Conservation (phyloP, 257 asterid genomes). For the Coffea eugenioides region DNA sequence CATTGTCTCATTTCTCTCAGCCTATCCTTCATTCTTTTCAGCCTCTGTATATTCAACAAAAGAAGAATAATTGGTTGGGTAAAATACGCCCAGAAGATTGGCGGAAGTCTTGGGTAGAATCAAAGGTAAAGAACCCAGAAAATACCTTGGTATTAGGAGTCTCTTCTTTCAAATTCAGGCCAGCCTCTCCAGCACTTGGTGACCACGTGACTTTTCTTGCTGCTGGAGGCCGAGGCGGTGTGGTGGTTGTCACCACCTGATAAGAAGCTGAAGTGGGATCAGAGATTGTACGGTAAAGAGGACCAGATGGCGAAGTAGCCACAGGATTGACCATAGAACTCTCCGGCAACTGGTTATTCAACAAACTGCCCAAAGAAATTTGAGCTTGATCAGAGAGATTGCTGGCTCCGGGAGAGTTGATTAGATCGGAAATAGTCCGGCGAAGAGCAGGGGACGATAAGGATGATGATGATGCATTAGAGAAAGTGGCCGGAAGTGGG, state of each 20-base stretch:
- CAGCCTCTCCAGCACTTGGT: not conserved
- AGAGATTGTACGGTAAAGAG: slow-evolving; percentile 12
- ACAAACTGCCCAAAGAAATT: not conserved
- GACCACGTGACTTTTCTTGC: not conserved
- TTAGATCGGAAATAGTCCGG: not conserved
- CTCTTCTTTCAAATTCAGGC: not conserved
- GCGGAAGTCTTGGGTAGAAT: not conserved
- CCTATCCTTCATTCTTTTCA: slow-evolving; percentile 10
- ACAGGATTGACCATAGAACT: not conserved
- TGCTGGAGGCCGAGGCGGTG: not conserved
- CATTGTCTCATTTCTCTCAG: slow-evolving; percentile 13
- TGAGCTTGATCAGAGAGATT: not conserved
- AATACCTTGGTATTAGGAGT: slow-evolving; percentile 10
- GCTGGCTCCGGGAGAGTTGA: not conserved
- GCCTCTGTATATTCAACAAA: slow-evolving; percentile 5
- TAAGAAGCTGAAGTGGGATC: slow-evolving; percentile 2
- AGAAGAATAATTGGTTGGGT: not conserved
- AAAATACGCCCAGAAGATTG: not conserved
- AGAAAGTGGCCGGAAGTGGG: not conserved
- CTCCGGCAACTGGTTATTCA: slow-evolving; percentile 1
- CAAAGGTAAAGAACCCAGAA: not conserved
- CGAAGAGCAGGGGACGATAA: not conserved
- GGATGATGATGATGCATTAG: not conserved
- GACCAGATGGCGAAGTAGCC: not conserved
- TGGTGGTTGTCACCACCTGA: not conserved